These are phyloP conservation scores for Gautieria morchelliformis DNA, from an alignment of 768 basidiomycete genomes.

Conservation along the genomic window DNA sequence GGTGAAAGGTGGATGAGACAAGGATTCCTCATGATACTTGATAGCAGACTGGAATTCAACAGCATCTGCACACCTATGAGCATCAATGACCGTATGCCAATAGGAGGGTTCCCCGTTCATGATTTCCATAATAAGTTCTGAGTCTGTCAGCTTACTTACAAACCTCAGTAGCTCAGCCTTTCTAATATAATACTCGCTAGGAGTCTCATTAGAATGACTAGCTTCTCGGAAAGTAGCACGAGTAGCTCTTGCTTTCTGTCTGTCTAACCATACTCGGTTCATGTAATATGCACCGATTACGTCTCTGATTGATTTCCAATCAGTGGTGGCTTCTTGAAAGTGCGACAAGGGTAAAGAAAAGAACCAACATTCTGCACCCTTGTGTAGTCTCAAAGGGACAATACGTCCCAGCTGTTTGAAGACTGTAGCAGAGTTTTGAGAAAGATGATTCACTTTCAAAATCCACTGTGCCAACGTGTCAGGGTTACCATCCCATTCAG, in stretches of 20 bases:
- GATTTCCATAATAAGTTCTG: conserved; percentile 26
- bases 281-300: conserved; percentile 23
- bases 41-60: conserved; percentile 14
- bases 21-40: conserved; percentile 14
- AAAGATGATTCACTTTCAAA: conserved; percentile 19
- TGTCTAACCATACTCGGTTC: conserved; percentile 23
- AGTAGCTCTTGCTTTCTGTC: conserved; percentile 20
- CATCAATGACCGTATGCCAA: conserved; percentile 20
- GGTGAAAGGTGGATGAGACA: not conserved
- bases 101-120: conserved; percentile 24
- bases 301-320: conserved; percentile 22
- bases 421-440: conserved; percentile 13
- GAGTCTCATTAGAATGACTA: conserved; percentile 18
- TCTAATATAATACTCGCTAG: conserved; percentile 27
- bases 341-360: conserved; percentile 14
- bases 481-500: conserved; percentile 25
- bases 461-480: conserved; percentile 23
- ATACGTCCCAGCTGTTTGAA: conserved; percentile 21
- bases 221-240: conserved; percentile 21
- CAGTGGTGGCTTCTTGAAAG: conserved; percentile 11
- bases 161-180: conserved; percentile 19
- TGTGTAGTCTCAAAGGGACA: conserved; percentile 18
- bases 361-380: conserved; percentile 24
- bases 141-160: conserved; percentile 14
- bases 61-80: not conserved